Base-by-base conservation (phyloP, 306 rosid species). In the Trichosanthes truncata region DNA sequence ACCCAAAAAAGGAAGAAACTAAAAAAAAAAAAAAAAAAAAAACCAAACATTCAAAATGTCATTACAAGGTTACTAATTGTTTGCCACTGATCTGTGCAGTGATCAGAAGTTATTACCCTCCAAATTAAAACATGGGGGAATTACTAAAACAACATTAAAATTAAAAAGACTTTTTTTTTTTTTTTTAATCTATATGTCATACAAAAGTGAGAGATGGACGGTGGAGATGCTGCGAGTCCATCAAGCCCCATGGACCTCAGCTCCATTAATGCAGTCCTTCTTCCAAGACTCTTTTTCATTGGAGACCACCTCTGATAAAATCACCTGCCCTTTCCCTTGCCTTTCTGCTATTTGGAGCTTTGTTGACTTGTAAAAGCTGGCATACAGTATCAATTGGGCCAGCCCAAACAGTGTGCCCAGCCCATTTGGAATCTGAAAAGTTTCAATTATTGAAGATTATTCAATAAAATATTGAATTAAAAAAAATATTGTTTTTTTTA, bases 381-480 rank as follows among this genome's bases (percentile, higher is more conserved):
- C 97, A 51, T 92, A 95, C 5, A 95, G 87, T 80, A 86, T 73
- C 85, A 95, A 85, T 21, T 92, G 98, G 36, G 85, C 93, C 78
- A 81, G 13, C 7, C 96, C 78, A 46, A 91, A 82, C 43, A 88
- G 6, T 38, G 90, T 71, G 7, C 97, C 98, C 41, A 92, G 78
- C 68, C 90, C 97, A 86, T 95, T 95, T 26, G 98, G 98, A 82
- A 89, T 83, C 98, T 95, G 92, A 72, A 1, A 76, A 33, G n/a
- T 65, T 33, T 33, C n/a, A 33, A 26, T 31, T 14, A 33, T 65
- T 65, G 6, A 66, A 13, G 1, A 11, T 25, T 26, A 59, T 10
- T 56, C 35, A 59, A 25, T 31, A 14, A 31, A 31, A 5, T 25
- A 59, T 59, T 59, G 15, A 29, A 14, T n/a, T 7, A 43, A 43